These are phyloP conservation scores for Canariomyces notabilis DNA, from an alignment of 2,329 filamentous ascomycete species.

Conservation along the genomic window DNA sequence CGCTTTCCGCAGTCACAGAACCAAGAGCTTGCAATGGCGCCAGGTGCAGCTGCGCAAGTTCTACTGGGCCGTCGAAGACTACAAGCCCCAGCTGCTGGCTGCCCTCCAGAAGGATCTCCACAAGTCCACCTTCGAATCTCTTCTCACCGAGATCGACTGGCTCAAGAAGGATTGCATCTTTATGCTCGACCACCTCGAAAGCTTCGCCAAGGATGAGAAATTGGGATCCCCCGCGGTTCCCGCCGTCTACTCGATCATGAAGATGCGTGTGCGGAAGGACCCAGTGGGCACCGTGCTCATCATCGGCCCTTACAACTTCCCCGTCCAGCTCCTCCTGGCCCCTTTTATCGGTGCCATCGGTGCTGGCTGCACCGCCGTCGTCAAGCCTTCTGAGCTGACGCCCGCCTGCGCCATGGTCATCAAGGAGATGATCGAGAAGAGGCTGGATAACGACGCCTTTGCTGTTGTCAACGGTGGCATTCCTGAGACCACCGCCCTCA, in stretches of 20 bases:
- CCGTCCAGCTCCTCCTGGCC: slow-evolving; percentile 71
- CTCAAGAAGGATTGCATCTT: slow-evolving; percentile 76
- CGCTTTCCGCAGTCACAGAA: slow-evolving; percentile 75
- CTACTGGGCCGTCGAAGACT: slow-evolving; percentile 87
- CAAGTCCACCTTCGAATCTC: slow-evolving; percentile 71
- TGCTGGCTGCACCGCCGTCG: slow-evolving; percentile 80
- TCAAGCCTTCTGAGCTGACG: slow-evolving; percentile 87
- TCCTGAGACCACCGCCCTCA: slow-evolving; percentile 71
- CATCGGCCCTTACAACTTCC: slow-evolving; percentile 94
- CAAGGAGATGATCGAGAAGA: slow-evolving; percentile 69
- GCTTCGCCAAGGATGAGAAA: slow-evolving; percentile 78
- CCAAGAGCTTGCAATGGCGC: slow-evolving; percentile 76
- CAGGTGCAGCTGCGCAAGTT: slow-evolving; percentile 84
- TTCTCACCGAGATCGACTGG: slow-evolving; percentile 72
- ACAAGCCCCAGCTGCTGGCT: slow-evolving; percentile 64
- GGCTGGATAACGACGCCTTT: slow-evolving; percentile 74
- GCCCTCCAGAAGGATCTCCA: slow-evolving; percentile 73
- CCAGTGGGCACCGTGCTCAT: slow-evolving; percentile 78
- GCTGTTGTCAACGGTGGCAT: slow-evolving; percentile 74
- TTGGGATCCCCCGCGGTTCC: slow-evolving; percentile 58
- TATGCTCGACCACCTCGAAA: slow-evolving; percentile 69
- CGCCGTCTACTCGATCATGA: slow-evolving; percentile 62
- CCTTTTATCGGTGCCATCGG: slow-evolving; percentile 86
- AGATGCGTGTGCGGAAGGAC: slow-evolving; percentile 76
- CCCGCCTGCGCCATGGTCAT: slow-evolving; percentile 72